Evolutionary conservation across 495 filamentous ascomycete genomes (phyloP), one percentile per base, ranked within the genome.

Genomic region (Lineolata rhizophorae): DNA sequence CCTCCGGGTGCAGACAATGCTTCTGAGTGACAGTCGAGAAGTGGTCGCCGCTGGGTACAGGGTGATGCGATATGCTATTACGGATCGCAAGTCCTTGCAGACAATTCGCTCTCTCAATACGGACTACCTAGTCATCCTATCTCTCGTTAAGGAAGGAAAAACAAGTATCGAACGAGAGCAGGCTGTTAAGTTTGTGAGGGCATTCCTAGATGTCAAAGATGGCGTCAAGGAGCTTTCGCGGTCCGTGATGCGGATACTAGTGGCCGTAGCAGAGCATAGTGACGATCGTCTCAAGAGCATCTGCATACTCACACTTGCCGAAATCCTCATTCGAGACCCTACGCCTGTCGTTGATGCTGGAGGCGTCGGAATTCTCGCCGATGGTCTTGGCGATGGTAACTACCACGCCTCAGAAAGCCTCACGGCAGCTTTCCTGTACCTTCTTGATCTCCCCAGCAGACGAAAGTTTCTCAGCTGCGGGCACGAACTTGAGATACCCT

Each of bases 121-220:
- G 2, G 87, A 97, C 48, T 79, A 83, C 44, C 60, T 95, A 17
- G 83, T 92, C 4, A 82, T 90, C 31, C 53, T 83, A 47, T 93
- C 87, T 5, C 62, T 97, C 17, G 76, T 84, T 38, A 94, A 94
- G 47, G 84, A 94, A 46, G 76, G 79, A 47, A 94, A 92, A 47
- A 76, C 85, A 8, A 87, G 81, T 47, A 80, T 97, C 27, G 87
- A 97, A 54, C 71, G 87, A 29, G 87, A 97, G 49, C 87, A 97
- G 52, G 87, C 87, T 0, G 52, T 97, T 40, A 97, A 97, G 48
- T 94, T 97, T 53, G 78, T 94, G 16, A 67, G 87, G 35, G 80
- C 83, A 4, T 97, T 97, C 49, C 58, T 97, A 16, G 90, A 95
- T 40, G 80, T 97, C 42, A 92, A 94, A 46, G 81, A 80, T 40